A percentile compares a stretch with the other conserved stretches of the same genome.
phyloP scores from a whole-genome alignment of 208 protist genomes.

The Herpetomonas samuelpessoai region DNA sequence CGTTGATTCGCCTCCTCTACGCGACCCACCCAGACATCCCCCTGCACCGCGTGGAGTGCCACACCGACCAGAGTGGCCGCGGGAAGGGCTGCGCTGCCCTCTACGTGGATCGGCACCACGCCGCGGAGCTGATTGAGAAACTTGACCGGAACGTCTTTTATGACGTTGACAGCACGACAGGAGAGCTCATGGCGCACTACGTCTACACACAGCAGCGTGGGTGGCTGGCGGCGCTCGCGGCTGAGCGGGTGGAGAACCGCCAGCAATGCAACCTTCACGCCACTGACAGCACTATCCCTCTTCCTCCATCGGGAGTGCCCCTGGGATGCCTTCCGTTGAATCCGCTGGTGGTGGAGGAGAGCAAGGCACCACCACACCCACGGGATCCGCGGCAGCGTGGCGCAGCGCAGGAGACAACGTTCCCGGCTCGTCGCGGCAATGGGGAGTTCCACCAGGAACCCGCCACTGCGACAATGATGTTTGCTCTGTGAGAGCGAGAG shows the following conservation, averaged over 20 bases:
- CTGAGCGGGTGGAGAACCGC: constrained; percentile 9
- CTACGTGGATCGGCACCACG: constrained; percentile 47
- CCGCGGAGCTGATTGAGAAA: constrained; percentile 26
- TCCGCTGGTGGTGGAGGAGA: not conserved
- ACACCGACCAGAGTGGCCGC: constrained; percentile 22
- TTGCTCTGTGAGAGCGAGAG: not conserved
- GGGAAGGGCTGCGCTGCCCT: constrained; percentile 56
- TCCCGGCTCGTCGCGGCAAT: not conserved
- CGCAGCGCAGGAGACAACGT: too few relatives aligned
- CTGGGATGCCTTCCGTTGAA: not conserved
- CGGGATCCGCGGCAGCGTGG: too few relatives aligned
- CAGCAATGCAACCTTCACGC: not conserved
- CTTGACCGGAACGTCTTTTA: constrained; percentile 71
- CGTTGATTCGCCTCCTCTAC: constrained; percentile 47
- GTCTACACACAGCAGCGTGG: constrained; percentile 53
- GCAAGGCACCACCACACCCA: not conserved
- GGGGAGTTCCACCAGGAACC: not conserved
- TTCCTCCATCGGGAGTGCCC: too few relatives aligned
- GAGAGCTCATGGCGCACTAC: constrained; percentile 44
- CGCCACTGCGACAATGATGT: not conserved
- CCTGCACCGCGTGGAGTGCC: constrained; percentile 54
- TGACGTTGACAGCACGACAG: constrained; percentile 32
- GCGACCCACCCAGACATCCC: constrained; percentile 45
- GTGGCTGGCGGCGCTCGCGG: constrained; percentile 43
- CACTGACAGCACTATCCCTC: too few relatives aligned